These are phyloP conservation scores for Sicyos edulis DNA, from an alignment of 306 rosid species.

Conservation along the genomic window DNA sequence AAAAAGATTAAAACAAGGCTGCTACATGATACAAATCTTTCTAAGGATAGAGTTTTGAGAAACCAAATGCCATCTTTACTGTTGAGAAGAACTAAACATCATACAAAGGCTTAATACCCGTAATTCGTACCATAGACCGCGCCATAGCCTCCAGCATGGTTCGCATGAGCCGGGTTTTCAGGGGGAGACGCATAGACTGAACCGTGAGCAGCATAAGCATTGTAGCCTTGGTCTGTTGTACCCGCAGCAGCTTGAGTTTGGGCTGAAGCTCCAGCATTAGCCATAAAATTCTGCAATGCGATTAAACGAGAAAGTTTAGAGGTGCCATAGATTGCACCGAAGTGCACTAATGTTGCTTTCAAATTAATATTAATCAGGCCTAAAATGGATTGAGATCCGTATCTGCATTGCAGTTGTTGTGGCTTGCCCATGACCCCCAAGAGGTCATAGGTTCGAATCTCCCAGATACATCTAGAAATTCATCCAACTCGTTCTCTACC, in stretches of 20 bases:
- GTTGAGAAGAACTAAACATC: background rate
- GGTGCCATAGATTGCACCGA: background rate
- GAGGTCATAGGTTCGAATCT: no score
- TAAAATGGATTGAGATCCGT: background rate
- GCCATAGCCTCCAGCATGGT: constrained; percentile 58
- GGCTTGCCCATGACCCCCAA: no score
- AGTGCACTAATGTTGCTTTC: background rate
- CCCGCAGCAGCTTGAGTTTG: constrained; percentile 56
- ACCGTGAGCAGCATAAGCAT: constrained; percentile 57
- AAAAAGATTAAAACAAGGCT: no score
- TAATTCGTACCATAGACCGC: constrained; percentile 61
- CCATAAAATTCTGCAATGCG: constrained; percentile 86
- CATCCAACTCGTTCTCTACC: no score
- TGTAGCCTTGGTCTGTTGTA: constrained; percentile 67
- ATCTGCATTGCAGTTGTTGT: no score
- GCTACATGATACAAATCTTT: constrained; percentile 20
- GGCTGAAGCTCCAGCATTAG: constrained; percentile 60
- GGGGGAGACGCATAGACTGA: constrained; percentile 84
- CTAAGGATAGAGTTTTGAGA: background rate
- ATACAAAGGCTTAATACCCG: constrained; percentile 49
- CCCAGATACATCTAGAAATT: no score
- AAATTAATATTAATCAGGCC: background rate
- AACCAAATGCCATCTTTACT: background rate
- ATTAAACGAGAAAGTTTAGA: background rate
- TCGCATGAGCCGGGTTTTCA: constrained; percentile 51